A percentile compares a stretch with the other conserved stretches of the same genome.
Evolutionary conservation across 129 eudicot genomes (phyloP).

Genomic region (Artemisia argyi): DNA sequence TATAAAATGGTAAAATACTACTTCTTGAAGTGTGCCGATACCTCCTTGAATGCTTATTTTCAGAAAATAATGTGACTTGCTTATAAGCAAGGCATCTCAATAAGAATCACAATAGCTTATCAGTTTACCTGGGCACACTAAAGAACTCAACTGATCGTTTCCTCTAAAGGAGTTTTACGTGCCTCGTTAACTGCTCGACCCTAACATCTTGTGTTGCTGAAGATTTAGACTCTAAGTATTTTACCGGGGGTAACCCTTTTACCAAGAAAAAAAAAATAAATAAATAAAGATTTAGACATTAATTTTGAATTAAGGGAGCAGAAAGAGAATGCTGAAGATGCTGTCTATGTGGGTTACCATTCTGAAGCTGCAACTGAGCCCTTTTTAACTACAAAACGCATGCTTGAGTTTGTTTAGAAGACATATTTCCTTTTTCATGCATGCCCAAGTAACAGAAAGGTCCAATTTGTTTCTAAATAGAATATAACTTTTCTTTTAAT

Average conservation of each 20-base stretch:
- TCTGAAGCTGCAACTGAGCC: too few relatives aligned
- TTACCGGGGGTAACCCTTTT: constrained; percentile 55
- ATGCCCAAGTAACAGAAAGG: background rate
- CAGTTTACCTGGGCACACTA: too few relatives aligned
- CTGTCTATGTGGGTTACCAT: too few relatives aligned
- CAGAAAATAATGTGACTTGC: background rate
- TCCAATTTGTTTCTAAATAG: background rate
- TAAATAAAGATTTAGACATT: too few relatives aligned
- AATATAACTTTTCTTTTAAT: background rate
- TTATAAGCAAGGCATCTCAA: too few relatives aligned
- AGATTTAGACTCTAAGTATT: constrained; percentile 60
- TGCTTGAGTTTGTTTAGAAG: background rate
- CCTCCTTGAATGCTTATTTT: background rate
- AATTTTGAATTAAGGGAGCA: too few relatives aligned
- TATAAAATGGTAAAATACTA: too few relatives aligned
- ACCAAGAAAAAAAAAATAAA: constrained; percentile 52
- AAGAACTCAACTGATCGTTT: constrained; percentile 73
- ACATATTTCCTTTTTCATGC: background rate
- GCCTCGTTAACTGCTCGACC: constrained; percentile 60
- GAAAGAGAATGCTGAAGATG: too few relatives aligned
- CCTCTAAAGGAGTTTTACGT: constrained; percentile 90
- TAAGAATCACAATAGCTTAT: too few relatives aligned
- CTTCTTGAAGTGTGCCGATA: too few relatives aligned
- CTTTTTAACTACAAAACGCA: constrained; percentile 44
- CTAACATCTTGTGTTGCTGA: constrained; percentile 80